Percentiles rank a stretch among this genome's conserved stretches.
These are phyloP conservation scores for Coemansia sp. DNA, from an alignment of 192 early-diverging fungal species.

Conservation along the genomic window DNA sequence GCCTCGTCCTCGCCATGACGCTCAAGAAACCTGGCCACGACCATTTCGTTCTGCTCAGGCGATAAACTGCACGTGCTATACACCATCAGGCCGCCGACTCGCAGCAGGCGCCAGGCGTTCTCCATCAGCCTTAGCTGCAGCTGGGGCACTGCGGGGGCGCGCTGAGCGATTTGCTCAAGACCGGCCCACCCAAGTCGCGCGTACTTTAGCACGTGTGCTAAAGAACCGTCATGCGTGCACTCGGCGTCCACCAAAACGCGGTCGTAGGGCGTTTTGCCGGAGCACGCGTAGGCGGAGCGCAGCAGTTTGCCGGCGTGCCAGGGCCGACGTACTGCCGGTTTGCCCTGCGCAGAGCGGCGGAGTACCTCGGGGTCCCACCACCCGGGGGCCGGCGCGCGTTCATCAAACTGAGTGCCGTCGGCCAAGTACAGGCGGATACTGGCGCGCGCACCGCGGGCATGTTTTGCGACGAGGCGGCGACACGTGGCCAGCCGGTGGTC, in stretches of 20 bases:
- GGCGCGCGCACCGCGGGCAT: constrained; percentile 44
- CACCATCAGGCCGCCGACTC: constrained; percentile 74
- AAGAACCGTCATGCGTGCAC: constrained; percentile 92
- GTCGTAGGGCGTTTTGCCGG: constrained; percentile 56
- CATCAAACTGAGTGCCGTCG: constrained; percentile 80
- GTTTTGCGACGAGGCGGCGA: constrained; percentile 70
- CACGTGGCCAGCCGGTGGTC: constrained; percentile 70
- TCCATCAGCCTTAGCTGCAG: constrained; percentile 62
- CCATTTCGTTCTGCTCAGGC: constrained; percentile 79
- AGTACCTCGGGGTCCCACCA: constrained; percentile 36
- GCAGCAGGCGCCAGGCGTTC: constrained; percentile 75
- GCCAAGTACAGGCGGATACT: constrained; percentile 67
- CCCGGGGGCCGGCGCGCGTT: constrained; percentile 58
- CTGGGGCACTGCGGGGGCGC: constrained; percentile 57
- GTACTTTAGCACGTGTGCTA: constrained; percentile 77
- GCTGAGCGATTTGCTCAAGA: constrained; percentile 65
- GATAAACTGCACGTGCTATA: constrained; percentile 86
- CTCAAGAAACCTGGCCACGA: constrained; percentile 69
- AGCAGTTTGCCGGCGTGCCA: constrained; percentile 79
- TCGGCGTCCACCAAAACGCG: constrained; percentile 69
- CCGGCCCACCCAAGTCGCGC: constrained; percentile 74
- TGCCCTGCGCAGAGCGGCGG: too few relatives aligned
- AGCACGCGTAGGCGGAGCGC: constrained; percentile 56
- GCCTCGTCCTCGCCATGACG: neutral
- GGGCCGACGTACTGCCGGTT: constrained; percentile 33